phyloP scores from a whole-genome alignment of 306 rosid genomes.

The Prosopis cineraria region DNA sequence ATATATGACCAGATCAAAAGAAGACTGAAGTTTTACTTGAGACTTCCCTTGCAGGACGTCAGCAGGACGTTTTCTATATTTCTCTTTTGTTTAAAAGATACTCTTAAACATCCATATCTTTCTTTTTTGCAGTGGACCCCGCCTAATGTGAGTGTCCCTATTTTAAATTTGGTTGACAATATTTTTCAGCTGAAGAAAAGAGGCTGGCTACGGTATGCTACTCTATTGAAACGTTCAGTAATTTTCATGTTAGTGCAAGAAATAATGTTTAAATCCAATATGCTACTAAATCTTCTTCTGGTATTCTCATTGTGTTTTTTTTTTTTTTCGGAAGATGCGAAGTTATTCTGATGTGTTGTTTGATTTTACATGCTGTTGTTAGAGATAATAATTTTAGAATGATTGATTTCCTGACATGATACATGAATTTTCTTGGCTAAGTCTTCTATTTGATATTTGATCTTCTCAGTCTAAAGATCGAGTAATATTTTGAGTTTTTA shows the following conservation, averaged over 20 bases:
- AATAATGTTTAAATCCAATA: not conserved
- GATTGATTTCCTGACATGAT: not conserved
- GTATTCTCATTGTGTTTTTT: not conserved
- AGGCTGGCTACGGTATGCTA: slow-evolving; percentile 95
- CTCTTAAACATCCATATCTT: slow-evolving; percentile 23
- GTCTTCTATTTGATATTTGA: slow-evolving; percentile 16
- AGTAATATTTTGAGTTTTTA: slow-evolving; percentile 4
- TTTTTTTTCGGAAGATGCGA: not conserved
- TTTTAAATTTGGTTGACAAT: slow-evolving; percentile 95
- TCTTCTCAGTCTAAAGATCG: not conserved
- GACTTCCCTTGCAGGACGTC: not conserved
- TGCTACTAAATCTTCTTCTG: not conserved
- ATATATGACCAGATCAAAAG: slow-evolving; percentile 6
- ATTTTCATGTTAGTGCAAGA: slow-evolving; percentile 14
- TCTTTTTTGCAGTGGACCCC: slow-evolving; percentile 93
- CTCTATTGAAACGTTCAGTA: slow-evolving; percentile 30
- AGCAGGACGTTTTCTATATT: slow-evolving; percentile 14
- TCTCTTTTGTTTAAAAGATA: not conserved
- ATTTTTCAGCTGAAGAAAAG: slow-evolving; percentile 95
- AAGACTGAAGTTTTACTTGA: slow-evolving; percentile 6
- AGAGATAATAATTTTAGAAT: not conserved
- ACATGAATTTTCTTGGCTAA: not conserved
- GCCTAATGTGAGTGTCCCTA: slow-evolving; percentile 87
- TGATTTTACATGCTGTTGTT: not conserved
- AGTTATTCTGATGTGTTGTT: not conserved